These are phyloP conservation scores for Macroventuria anomochaeta DNA, from an alignment of 2,329 filamentous ascomycete genomes.

Conservation along the genomic window DNA sequence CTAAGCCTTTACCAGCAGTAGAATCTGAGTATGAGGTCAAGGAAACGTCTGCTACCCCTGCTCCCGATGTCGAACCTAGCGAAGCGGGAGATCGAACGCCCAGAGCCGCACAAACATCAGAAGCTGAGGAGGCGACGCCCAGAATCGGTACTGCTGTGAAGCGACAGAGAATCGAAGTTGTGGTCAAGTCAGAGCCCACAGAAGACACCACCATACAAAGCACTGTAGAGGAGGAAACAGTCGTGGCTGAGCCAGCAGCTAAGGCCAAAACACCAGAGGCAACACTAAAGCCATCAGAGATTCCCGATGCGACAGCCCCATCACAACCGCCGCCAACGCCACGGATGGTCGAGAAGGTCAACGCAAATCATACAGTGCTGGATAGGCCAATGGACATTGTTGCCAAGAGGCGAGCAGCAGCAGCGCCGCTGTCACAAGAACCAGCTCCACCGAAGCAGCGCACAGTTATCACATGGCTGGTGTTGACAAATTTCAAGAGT, in stretches of 20 bases:
- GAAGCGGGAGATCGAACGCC: constrained; percentile 12
- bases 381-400: constrained; percentile 95
- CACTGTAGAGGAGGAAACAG: constrained; percentile 65
- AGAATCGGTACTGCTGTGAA: constrained; percentile 59
- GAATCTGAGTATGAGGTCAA: constrained; percentile 52
- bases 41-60: constrained; percentile 6
- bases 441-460: constrained; percentile 79
- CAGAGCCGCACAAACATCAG: constrained; percentile 5
- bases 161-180: constrained; percentile 22
- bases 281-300: constrained; percentile 11
- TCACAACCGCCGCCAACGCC: constrained; percentile 47
- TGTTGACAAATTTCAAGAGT: constrained; percentile 98
- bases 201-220: constrained; percentile 60
- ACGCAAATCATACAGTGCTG: constrained; percentile 76
- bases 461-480: constrained; percentile 89
- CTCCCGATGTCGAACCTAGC: constrained; percentile 4
- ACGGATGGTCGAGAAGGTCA: constrained; percentile 69
- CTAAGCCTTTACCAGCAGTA: constrained; percentile 64
- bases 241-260: constrained; percentile 10
- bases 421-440: constrained; percentile 69
- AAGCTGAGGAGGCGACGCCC: constrained; percentile 8
- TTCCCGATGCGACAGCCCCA: constrained; percentile 25
- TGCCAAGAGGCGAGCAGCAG: constrained; percentile 78
- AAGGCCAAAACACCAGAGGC: constrained; percentile 29
- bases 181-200: constrained; percentile 55